Conservation (phyloP, 345 rosid genomes). For the Ceriops decandra region DNA sequence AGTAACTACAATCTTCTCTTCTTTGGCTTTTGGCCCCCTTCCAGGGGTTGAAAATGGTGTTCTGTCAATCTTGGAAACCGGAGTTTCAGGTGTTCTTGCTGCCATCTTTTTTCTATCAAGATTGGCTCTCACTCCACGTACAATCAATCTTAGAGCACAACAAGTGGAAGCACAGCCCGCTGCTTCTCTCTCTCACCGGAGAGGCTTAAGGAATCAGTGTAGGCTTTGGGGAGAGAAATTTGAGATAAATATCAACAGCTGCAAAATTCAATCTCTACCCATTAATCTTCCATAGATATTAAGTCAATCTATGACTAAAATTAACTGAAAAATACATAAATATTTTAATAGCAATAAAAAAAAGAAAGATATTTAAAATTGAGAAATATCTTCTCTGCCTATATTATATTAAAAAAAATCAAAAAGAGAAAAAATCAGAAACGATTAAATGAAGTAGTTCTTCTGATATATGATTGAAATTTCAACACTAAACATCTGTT, state of each 20-base stretch:
- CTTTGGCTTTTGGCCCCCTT: slow-evolving; percentile 51
- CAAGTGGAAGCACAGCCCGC: background rate
- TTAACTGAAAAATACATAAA: background rate
- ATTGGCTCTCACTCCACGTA: background rate
- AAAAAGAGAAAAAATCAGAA: no score
- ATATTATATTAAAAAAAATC: no score
- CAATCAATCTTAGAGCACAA: background rate
- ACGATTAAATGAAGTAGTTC: no score
- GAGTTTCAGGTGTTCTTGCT: slow-evolving; percentile 79
- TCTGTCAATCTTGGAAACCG: slow-evolving; percentile 69
- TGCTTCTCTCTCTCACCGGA: slow-evolving; percentile 12
- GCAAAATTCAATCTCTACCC: slow-evolving; percentile 9
- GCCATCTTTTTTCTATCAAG: slow-evolving; percentile 26
- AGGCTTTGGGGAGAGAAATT: background rate
- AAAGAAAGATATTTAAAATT: background rate
- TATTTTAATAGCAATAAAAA: background rate
- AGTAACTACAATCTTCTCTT: slow-evolving; percentile 96
- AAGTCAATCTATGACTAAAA: background rate
- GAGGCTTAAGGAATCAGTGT: background rate
- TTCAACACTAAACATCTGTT: background rate
- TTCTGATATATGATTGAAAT: no score
- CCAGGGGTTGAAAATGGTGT: slow-evolving; percentile 47
- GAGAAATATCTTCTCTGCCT: background rate
- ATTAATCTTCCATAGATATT: background rate
- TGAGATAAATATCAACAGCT: slow-evolving; percentile 1